Base-by-base conservation (phyloP, 768 basidiomycete genomes). In the Lentinula edodes region DNA sequence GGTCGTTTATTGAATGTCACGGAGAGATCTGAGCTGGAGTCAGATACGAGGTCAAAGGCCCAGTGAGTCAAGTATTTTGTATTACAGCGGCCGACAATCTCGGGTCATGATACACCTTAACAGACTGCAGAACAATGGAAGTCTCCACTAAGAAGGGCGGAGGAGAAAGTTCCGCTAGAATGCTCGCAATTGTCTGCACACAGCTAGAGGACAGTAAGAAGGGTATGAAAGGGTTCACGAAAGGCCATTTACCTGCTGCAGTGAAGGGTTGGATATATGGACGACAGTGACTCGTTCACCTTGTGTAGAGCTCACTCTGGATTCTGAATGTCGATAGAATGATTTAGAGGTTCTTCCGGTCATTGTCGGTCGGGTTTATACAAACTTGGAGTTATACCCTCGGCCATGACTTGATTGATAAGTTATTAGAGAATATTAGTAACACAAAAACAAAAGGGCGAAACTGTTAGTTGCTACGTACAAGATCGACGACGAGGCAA, bases 191-290 rank as follows among this genome's bases (percentile, higher is more conserved):
- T 28, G 81, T 79, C 54, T 71, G 70, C 1, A 80, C 77, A 58
- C 84, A 84, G 58, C 83, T 83, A 55, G 1, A 50, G 34, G 12
- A 34, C 46, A 12, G 34, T 39, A n/a, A 48, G 45, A n/a, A 48
- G 52, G 52, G n/a, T 16, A 18, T 4, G 23, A 52, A 46, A 41
- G 0, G 16, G 34, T 36, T 20, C 32, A 32, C 2, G 3, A 28
- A 28, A 28, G 28, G 28, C 28, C 28, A 28, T 28, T 9, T 65
- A 79, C 83, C 81, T 82, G 63, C 72, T 70, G 65, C 83, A 83
- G 65, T 84, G 82, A 36, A 84, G 74, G n/a, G 63, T 83, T 83
- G 16, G 75, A 73, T 48, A 82, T 68, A 66, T 62, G 61, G 56
- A 69, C 35, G 9, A 63, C 66, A 18, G 69, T 69, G 18, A 60